Evolutionary conservation across 2,329 filamentous ascomycete species (phyloP).

Genomic region (Fusarium bactridioides): DNA sequence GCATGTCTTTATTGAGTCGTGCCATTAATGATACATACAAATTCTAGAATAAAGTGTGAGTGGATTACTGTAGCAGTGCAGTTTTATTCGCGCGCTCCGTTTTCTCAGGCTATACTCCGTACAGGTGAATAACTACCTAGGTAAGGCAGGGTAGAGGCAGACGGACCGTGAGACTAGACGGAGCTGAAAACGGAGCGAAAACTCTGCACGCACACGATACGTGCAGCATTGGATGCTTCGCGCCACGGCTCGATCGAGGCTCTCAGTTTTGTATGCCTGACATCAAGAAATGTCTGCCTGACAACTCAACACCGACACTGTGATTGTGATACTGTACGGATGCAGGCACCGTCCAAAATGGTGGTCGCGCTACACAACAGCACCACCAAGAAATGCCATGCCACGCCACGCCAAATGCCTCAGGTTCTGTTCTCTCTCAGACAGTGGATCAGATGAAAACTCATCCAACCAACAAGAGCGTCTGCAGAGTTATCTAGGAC

Average conservation of each 20-base stretch:
- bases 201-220: slow-evolving; percentile 31
- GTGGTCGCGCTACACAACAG: slow-evolving; percentile 16
- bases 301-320: slow-evolving; percentile 4
- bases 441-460: slow-evolving; percentile 27
- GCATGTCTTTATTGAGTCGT: slow-evolving; percentile 2
- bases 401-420: slow-evolving; percentile 25
- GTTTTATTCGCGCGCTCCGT: slow-evolving; percentile 14
- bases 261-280: not conserved
- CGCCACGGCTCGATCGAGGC: slow-evolving; percentile 12
- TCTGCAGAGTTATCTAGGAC: slow-evolving; percentile 10
- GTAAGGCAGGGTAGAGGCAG: not conserved
- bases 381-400: not conserved
- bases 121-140: not conserved
- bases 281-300: slow-evolving; percentile 6
- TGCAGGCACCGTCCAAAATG: slow-evolving; percentile 30
- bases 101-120: slow-evolving; percentile 3
- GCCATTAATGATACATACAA: not conserved
- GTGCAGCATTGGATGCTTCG: slow-evolving; percentile 10
- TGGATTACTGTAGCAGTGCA: slow-evolving; percentile 14
- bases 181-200: slow-evolving; percentile 30
- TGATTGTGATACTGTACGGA: slow-evolving; percentile 29
- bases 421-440: slow-evolving; percentile 5
- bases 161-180: not conserved
- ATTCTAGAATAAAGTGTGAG: slow-evolving; percentile 21
- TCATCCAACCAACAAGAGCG: slow-evolving; percentile 9